Evolutionary conservation across 2,329 filamentous ascomycete species (phyloP), one percentile per base, ranked within the genome.

Genomic region (Aplosporella prunicola): DNA sequence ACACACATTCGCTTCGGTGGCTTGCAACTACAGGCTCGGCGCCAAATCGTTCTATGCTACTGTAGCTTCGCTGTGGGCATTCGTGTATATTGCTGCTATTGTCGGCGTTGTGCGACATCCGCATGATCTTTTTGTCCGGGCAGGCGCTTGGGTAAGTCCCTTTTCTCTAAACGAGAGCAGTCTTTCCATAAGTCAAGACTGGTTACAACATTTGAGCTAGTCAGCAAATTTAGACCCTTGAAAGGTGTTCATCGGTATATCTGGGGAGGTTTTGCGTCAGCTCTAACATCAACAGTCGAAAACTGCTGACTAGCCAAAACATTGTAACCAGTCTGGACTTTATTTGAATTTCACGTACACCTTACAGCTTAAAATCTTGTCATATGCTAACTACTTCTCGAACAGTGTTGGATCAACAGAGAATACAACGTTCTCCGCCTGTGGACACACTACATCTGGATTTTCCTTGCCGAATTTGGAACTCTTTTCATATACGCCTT

Each of bases 1-100:
- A 0, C 78, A 83, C 50, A 82, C 79, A 0, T 82, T 80, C 46
- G 62, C 76, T 5, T 72, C 70, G 0, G 71, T 83, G 2, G 71
- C 82, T 2, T 64, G 65, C 24, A 64, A 70, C 8, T 73, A 70
- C 34, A 64, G 68, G 14, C 56, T 77, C 2, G 63, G 68, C 0
- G 68, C 70, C 2, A 58, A 54, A 35, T 55, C 52, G 0, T 72
- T 84, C 37, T 72, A 74, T 33, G 39, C 52, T 1, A 49, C 49
- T 1, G 67, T 82, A 10, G 46, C 53, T 2, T 43, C 49, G 1
- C 55, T 73, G 5, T 84, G 80, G 80, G 20, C 62, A 2, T 76
- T 81, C 42, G 64, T 76, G 3, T 74, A 78, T 43, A 57, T 67
- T 4, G 64, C 80, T 20, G 72, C 72, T 0, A 55, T 73, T 2